Conservation (phyloP, 305 asterid genomes). For the Petunia hybrid region DNA sequence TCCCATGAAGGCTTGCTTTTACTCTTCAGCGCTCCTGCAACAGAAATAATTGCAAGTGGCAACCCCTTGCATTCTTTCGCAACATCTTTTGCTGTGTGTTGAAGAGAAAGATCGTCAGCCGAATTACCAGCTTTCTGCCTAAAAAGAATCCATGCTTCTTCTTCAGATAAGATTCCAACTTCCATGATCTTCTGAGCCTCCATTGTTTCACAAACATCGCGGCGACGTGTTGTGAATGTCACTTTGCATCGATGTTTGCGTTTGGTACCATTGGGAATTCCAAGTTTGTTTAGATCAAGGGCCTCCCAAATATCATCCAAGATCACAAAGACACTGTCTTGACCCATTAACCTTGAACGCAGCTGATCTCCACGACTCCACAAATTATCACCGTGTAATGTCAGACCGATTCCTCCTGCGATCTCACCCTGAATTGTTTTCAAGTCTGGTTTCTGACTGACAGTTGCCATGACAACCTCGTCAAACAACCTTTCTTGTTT, state of each 20-base stretch:
- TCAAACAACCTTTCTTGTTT: constrained; percentile 21
- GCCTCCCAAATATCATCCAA: constrained; percentile 47
- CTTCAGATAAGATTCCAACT: constrained; percentile 25
- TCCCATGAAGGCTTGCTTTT: constrained; percentile 34
- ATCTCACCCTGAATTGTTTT: constrained; percentile 36
- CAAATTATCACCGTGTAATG: not conserved
- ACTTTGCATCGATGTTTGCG: constrained; percentile 28
- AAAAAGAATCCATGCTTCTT: constrained; percentile 43
- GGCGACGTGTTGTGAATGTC: constrained; percentile 33
- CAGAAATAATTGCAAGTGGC: constrained; percentile 42
- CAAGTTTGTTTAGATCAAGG: constrained; percentile 35
- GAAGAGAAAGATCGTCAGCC: not conserved
- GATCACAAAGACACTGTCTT: constrained; percentile 31
- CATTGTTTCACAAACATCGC: constrained; percentile 34
- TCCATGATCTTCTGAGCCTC: not conserved
- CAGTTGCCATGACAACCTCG: constrained; percentile 31
- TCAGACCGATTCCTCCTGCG: constrained; percentile 36
- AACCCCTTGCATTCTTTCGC: constrained; percentile 42
- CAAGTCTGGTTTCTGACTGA: constrained; percentile 28
- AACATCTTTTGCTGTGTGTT: constrained; percentile 32
- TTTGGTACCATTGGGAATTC: constrained; percentile 25
- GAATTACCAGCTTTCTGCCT: constrained; percentile 12
- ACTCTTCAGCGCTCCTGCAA: constrained; percentile 27
- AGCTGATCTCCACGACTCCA: constrained; percentile 33
- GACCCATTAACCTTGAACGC: constrained; percentile 8